Percentiles rank a stretch among this genome's conserved stretches.
These are phyloP conservation scores for Pleurotus tuoliensis DNA, from an alignment of 768 basidiomycete species.

Conservation along the genomic window DNA sequence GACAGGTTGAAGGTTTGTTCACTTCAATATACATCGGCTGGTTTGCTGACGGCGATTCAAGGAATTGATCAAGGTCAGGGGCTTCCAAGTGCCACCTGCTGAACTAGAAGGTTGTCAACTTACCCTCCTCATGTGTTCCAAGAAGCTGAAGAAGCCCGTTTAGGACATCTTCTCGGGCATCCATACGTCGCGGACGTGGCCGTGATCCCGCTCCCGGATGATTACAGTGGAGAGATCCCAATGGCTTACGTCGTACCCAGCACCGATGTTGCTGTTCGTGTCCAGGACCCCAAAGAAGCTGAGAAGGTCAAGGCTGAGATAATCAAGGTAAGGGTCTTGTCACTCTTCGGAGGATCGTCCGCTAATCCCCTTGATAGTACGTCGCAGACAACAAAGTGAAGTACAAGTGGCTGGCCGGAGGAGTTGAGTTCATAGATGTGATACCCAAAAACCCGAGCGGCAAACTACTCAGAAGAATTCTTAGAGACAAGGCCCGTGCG, in stretches of 20 bases:
- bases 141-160: background rate
- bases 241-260: slow-evolving; percentile 62
- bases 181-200: slow-evolving; percentile 57
- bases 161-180: slow-evolving; percentile 54
- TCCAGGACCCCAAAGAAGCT: slow-evolving; percentile 11
- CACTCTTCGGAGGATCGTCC: background rate
- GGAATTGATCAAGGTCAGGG: slow-evolving; percentile 47
- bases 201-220: slow-evolving; percentile 64
- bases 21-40: background rate
- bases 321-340: background rate
- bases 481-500: slow-evolving; percentile 6
- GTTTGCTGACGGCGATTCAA: slow-evolving; percentile 8
- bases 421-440: slow-evolving; percentile 36
- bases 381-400: slow-evolving; percentile 34
- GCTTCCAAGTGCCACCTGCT: slow-evolving; percentile 28
- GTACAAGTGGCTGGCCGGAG: slow-evolving; percentile 41
- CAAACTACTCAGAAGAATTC: slow-evolving; percentile 2
- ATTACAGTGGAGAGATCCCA: slow-evolving; percentile 70
- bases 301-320: slow-evolving; percentile 6
- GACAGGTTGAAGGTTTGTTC: slow-evolving; percentile 43
- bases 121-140: background rate
- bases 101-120: slow-evolving; percentile 21
- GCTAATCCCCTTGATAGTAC: slow-evolving; percentile 17
- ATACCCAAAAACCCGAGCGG: slow-evolving; percentile 40
- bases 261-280: slow-evolving; percentile 31